A percentile compares a stretch with the other conserved stretches of the same genome.
These are phyloP conservation scores for Seiridium unicorne DNA, from an alignment of 2,329 filamentous ascomycete genomes.

Conservation along the genomic window DNA sequence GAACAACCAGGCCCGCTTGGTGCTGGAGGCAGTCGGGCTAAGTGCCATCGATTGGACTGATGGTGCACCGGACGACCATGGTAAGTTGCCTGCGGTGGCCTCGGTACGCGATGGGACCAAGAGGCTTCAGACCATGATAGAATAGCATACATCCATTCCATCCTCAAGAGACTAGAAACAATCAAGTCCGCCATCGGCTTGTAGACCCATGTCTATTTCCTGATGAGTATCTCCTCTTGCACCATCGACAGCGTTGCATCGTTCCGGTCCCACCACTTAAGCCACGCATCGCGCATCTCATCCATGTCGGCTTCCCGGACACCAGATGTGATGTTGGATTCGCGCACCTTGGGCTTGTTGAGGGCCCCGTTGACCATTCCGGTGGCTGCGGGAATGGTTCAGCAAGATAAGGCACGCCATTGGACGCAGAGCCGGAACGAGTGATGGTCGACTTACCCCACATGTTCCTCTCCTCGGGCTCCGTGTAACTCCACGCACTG, in stretches of 20 bases:
- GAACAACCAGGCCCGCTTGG: neutral
- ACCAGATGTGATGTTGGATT: constrained; percentile 7
- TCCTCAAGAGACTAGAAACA: neutral
- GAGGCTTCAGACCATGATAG: neutral
- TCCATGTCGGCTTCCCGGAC: constrained; percentile 8
- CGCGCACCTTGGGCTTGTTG: constrained; percentile 1
- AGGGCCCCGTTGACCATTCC: constrained; percentile 8
- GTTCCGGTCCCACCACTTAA: constrained; percentile 7
- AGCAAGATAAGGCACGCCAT: neutral
- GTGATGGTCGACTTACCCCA: constrained; percentile 9
- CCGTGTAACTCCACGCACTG: constrained; percentile 9
- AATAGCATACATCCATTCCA: neutral
- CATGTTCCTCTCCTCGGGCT: constrained; percentile 9
- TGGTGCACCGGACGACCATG: neutral
- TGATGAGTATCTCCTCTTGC: neutral
- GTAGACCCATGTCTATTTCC: neutral
- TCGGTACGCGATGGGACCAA: neutral
- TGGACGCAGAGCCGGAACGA: neutral
- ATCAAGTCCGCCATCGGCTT: neutral
- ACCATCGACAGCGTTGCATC: constrained; percentile 9
- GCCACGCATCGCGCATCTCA: constrained; percentile 11
- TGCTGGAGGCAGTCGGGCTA: neutral
- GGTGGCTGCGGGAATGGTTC: constrained; percentile 1
- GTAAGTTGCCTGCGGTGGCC: neutral
- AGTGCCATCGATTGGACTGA: neutral